phyloP scores from a whole-genome alignment of 345 rosid species.

The Rhizophora mangle region DNA sequence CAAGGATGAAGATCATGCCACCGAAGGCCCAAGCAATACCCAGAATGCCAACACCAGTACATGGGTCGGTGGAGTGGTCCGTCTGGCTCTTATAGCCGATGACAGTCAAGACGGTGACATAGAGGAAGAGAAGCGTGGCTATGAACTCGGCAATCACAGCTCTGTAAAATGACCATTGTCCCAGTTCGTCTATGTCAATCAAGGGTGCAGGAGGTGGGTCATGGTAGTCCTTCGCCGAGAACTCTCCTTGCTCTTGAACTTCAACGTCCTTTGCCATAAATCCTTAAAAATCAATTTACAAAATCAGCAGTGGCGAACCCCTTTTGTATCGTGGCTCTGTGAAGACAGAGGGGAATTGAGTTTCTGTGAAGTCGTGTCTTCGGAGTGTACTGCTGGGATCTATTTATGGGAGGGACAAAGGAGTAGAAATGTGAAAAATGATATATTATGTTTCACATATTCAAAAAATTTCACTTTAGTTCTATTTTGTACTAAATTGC shows the following conservation, averaged over 20 bases:
- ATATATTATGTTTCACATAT: not conserved
- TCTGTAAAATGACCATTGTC: constrained; percentile 69
- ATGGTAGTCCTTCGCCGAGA: constrained; percentile 56
- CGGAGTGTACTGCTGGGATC: no score
- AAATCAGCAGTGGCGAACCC: not conserved
- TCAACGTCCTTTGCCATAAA: constrained; percentile 55
- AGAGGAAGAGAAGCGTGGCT: constrained; percentile 79
- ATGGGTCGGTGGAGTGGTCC: constrained; percentile 21
- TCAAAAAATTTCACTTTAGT: no score
- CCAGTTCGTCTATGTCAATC: constrained; percentile 53
- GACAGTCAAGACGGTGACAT: constrained; percentile 66
- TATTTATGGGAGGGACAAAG: not conserved
- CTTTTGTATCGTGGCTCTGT: no score
- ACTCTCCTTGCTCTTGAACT: constrained; percentile 33
- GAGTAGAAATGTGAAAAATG: not conserved
- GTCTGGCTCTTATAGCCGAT: constrained; percentile 71
- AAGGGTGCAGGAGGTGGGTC: constrained; percentile 80
- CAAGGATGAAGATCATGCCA: constrained; percentile 93
- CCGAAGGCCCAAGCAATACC: constrained; percentile 98
- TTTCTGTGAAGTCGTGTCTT: no score
- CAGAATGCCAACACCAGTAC: constrained; percentile 80
- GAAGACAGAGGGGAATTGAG: not conserved
- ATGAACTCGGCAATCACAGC: constrained; percentile 80
- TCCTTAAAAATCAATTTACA: not conserved
- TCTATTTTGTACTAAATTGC: not conserved